Conservation (phyloP, 331 rosid genomes). For the Pyrus hybrid region DNA sequence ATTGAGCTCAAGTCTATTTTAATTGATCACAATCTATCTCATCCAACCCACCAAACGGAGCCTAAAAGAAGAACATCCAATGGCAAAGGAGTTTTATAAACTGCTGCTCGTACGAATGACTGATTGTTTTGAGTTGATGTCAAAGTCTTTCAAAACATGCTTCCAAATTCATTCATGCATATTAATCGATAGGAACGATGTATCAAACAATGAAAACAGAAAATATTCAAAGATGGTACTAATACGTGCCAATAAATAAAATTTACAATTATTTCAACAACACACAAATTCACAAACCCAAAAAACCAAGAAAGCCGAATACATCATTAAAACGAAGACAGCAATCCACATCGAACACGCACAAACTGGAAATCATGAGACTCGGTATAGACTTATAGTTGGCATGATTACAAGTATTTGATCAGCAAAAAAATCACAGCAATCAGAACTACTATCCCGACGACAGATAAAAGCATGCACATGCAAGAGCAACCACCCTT, state of each 20-base stretch:
- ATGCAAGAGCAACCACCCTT: constrained; percentile 93
- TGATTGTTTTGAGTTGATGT: not conserved
- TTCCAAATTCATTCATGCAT: not conserved
- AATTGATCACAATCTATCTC: too few relatives aligned
- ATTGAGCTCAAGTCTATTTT: too few relatives aligned
- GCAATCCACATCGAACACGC: constrained; percentile 13
- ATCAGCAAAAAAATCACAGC: constrained; percentile 58
- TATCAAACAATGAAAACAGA: too few relatives aligned
- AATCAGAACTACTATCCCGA: constrained; percentile 68
- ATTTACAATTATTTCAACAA: too few relatives aligned
- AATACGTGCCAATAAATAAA: too few relatives aligned
- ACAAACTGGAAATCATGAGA: constrained; percentile 1
- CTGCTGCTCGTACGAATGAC: too few relatives aligned
- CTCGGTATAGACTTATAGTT: not conserved
- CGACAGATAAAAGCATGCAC: constrained; percentile 68
- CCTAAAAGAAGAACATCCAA: not conserved
- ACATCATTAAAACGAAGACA: not conserved
- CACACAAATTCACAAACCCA: not conserved
- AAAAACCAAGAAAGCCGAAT: not conserved
- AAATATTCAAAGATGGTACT: too few relatives aligned
- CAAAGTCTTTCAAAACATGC: not conserved
- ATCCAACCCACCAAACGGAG: too few relatives aligned
- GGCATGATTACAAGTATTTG: constrained; percentile 55
- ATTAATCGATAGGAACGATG: too few relatives aligned
- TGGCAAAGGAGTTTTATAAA: not conserved